Conservation (phyloP, 345 rosid genomes). For the Bruguiera gymnorhiza region DNA sequence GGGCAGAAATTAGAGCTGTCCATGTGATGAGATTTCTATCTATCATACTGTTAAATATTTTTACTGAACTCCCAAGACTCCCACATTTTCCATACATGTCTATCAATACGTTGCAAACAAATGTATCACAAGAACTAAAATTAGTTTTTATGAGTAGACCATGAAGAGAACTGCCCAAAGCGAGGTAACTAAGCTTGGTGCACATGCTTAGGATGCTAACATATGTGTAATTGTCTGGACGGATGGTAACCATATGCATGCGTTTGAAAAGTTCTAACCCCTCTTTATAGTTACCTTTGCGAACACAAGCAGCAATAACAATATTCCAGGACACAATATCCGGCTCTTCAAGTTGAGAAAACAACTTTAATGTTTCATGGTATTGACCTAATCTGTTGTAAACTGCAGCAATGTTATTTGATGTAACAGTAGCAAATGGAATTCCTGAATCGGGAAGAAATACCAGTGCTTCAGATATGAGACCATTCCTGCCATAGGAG, state of each 20-base stretch:
- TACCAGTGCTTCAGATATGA: slow-evolving; percentile 48
- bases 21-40: slow-evolving; percentile 68
- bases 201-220: slow-evolving; percentile 59
- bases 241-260: slow-evolving; percentile 43
- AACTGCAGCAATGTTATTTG: slow-evolving; percentile 65
- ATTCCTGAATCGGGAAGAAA: slow-evolving; percentile 39
- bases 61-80: slow-evolving; percentile 39
- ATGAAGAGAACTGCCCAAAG: slow-evolving; percentile 74
- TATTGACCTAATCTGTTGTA: slow-evolving; percentile 61
- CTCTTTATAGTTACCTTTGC: slow-evolving; percentile 44
- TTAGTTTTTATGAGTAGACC: slow-evolving; percentile 58
- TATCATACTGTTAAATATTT: slow-evolving; percentile 43
- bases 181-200: slow-evolving; percentile 48
- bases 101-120: slow-evolving; percentile 63
- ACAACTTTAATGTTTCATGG: slow-evolving; percentile 54
- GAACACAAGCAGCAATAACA: slow-evolving; percentile 70
- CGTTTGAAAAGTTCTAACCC: slow-evolving; percentile 59
- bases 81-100: slow-evolving; percentile 98
- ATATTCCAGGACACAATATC: slow-evolving; percentile 83
- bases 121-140: slow-evolving; percentile 47
- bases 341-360: slow-evolving; percentile 65
- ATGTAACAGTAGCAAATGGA: slow-evolving; percentile 37
- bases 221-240: slow-evolving; percentile 76
- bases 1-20: slow-evolving; percentile 73
- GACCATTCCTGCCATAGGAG: slow-evolving; percentile 60